A percentile compares a stretch with the other conserved stretches of the same genome.
These are phyloP conservation scores for Diaporthe sp. DNA, from an alignment of 2,329 filamentous ascomycete species.

Conservation along the genomic window DNA sequence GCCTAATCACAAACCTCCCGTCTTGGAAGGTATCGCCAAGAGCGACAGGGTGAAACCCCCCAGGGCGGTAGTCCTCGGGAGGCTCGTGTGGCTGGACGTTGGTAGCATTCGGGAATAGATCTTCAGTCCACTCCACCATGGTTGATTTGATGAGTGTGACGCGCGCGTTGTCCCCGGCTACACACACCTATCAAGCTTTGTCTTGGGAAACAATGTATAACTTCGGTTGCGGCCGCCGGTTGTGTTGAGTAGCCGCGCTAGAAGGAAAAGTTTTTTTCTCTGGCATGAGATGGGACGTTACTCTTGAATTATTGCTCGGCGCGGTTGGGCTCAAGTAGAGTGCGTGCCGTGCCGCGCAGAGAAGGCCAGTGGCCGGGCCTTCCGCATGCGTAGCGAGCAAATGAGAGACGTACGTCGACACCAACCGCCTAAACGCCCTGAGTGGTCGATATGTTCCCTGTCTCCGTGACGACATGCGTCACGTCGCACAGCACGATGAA, in stretches of 20 bases:
- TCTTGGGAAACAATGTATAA: not conserved
- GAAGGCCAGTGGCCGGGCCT: not conserved
- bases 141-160: not conserved
- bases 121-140: conserved; percentile 19
- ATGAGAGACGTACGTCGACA: not conserved
- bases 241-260: not conserved
- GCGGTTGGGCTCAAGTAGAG: not conserved
- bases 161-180: not conserved
- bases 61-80: not conserved
- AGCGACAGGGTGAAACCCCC: conserved; percentile 12
- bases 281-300: conserved; percentile 18
- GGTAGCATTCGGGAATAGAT: conserved; percentile 8
- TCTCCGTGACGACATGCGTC: not conserved
- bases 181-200: not conserved
- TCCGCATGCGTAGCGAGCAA: not conserved
- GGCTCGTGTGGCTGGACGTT: conserved; percentile 18
- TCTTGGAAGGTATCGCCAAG: conserved; percentile 33
- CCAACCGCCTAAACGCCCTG: not conserved
- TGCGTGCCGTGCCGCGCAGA: conserved; percentile 1
- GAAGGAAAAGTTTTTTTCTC: not conserved
- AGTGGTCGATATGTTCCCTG: not conserved
- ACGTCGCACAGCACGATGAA: not conserved
- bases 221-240: conserved; percentile 2
- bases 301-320: conserved; percentile 17
- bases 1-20: conserved; percentile 14